A percentile compares a stretch with the other conserved stretches of the same genome.
Conservation (phyloP, 192 early-diverging fungal genomes). For the Linderina pennispora region DNA sequence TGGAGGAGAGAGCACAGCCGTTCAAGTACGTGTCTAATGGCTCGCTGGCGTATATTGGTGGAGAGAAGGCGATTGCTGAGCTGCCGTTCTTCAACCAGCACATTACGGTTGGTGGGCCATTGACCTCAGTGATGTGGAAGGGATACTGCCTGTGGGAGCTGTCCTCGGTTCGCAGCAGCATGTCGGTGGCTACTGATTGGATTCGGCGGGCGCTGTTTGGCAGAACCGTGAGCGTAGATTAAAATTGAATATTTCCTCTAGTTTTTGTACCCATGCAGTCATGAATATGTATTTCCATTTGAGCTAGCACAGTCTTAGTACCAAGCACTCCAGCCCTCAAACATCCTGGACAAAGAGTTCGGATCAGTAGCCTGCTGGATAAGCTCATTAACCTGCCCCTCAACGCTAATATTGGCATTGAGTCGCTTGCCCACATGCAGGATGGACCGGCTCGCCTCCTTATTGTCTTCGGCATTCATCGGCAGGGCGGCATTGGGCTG, state of each 20-base stretch:
- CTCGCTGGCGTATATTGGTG: conserved; percentile 64
- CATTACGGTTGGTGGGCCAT: conserved; percentile 54
- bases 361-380: conserved; percentile 60
- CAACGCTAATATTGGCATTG: conserved; percentile 50
- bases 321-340: conserved; percentile 48
- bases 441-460: conserved; percentile 64
- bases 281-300: neutral
- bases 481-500: conserved; percentile 6
- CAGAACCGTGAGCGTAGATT: conserved; percentile 86
- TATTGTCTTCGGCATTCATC: conserved; percentile 41
- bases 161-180: conserved; percentile 77
- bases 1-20: conserved; percentile 31
- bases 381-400: conserved; percentile 70
- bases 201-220: conserved; percentile 83
- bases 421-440: conserved; percentile 59
- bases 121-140: conserved; percentile 69
- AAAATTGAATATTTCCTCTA: too few species aligned
- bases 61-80: conserved; percentile 45
- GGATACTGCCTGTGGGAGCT: conserved; percentile 70
- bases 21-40: conserved; percentile 64
- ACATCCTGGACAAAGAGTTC: conserved; percentile 55
- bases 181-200: conserved; percentile 88
- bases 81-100: conserved; percentile 59
- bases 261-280: too few species aligned
- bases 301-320: too few species aligned